phyloP scores from a whole-genome alignment of 306 rosid genomes.

The Fagus sylvatica region DNA sequence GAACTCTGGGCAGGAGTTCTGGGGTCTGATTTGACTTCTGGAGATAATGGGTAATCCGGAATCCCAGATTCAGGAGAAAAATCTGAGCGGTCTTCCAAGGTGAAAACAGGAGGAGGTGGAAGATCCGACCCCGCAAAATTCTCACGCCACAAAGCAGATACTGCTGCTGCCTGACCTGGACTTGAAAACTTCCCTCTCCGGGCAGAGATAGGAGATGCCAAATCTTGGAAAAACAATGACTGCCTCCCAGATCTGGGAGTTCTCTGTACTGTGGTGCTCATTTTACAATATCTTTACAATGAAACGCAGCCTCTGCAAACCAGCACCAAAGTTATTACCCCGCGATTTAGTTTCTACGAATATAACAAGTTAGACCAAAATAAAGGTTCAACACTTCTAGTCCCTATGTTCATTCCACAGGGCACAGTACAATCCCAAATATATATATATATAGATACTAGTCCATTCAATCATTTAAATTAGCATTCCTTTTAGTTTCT shows the following conservation, averaged over 20 bases:
- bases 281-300: conserved; percentile 24
- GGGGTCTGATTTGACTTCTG: conserved; percentile 71
- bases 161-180: conserved; percentile 83
- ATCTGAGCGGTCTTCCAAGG: conserved; percentile 90
- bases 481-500: neutral
- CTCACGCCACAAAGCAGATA: conserved; percentile 85
- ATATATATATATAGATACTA: neutral
- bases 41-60: conserved; percentile 79
- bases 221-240: conserved; percentile 87
- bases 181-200: conserved; percentile 73
- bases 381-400: neutral
- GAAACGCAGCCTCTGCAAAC: conserved; percentile 36
- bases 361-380: neutral
- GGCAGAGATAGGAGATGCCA: conserved; percentile 86
- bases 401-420: conserved; percentile 2
- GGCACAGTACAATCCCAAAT: neutral
- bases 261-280: conserved; percentile 66
- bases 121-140: conserved; percentile 70
- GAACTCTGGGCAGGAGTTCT: conserved; percentile 56
- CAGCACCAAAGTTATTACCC: neutral
- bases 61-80: conserved; percentile 92
- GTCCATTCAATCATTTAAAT: neutral
- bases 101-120: conserved; percentile 92
- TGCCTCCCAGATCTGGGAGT: conserved; percentile 81
- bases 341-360: neutral